phyloP scores from a whole-genome alignment of 768 basidiomycete genomes.

The Mycena metata region DNA sequence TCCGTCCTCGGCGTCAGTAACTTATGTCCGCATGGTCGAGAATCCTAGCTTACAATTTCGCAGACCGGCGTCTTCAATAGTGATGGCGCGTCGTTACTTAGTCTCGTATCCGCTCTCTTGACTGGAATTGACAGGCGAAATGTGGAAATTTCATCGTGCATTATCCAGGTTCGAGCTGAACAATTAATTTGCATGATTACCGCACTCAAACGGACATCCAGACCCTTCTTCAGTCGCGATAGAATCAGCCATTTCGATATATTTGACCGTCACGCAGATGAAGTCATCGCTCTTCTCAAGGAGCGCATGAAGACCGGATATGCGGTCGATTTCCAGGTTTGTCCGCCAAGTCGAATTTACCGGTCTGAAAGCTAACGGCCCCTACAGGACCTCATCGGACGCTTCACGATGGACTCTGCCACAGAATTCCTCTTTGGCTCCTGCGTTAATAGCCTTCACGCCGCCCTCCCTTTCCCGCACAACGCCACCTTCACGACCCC shows the following conservation, averaged over 20 bases:
- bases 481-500: slow-evolving; percentile 48
- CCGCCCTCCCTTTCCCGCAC: slow-evolving; percentile 66
- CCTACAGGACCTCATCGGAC: slow-evolving; percentile 65
- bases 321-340: slow-evolving; percentile 71
- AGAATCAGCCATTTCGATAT: slow-evolving; percentile 71
- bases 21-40: background rate
- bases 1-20: slow-evolving; percentile 61
- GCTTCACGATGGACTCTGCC: slow-evolving; percentile 77
- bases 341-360: background rate
- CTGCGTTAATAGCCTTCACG: slow-evolving; percentile 66
- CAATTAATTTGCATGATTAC: background rate
- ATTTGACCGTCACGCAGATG: slow-evolving; percentile 68
- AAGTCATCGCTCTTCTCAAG: slow-evolving; percentile 59
- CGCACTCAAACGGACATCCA: slow-evolving; percentile 55
- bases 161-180: background rate
- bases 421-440: slow-evolving; percentile 76
- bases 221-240: slow-evolving; percentile 75
- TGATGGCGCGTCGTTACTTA: slow-evolving; percentile 58
- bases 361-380: background rate
- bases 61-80: slow-evolving; percentile 76
- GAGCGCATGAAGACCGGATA: slow-evolving; percentile 62
- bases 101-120: background rate
- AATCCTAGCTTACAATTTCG: background rate
- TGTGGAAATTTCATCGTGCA: slow-evolving; percentile 58
- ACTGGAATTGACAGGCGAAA: slow-evolving; percentile 48